Conservation (phyloP, 192 early-diverging fungal species). For the Podila clonocystis region DNA sequence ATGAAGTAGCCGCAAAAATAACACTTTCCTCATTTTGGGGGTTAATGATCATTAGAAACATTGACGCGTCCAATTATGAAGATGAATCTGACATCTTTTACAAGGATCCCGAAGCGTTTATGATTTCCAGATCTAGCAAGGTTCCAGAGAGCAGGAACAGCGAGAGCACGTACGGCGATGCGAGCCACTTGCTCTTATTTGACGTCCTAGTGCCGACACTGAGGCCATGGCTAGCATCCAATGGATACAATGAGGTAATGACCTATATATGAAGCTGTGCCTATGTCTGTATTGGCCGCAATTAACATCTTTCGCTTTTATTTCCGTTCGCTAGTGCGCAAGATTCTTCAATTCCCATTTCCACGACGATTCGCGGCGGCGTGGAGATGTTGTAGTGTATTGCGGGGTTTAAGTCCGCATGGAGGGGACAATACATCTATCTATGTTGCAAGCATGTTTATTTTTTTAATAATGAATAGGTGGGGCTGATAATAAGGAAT, state of each 20-base stretch:
- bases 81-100: slow-evolving; percentile 89
- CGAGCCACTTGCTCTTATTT: slow-evolving; percentile 82
- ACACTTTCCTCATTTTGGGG: no score
- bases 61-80: slow-evolving; percentile 50
- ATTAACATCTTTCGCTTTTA: neutral
- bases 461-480: neutral
- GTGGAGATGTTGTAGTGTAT: slow-evolving; percentile 86
- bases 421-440: neutral
- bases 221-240: slow-evolving; percentile 35
- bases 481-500: neutral
- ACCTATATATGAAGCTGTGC: no score
- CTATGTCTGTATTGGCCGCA: neutral
- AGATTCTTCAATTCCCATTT: slow-evolving; percentile 96
- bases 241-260: slow-evolving; percentile 66
- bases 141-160: neutral
- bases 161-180: slow-evolving; percentile 1
- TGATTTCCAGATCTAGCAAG: neutral
- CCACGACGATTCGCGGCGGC: slow-evolving; percentile 79
- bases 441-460: neutral
- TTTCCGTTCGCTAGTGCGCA: slow-evolving; percentile 58
- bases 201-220: slow-evolving; percentile 62
- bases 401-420: slow-evolving; percentile 40
- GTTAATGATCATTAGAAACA: slow-evolving; percentile 5
- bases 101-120: slow-evolving; percentile 68
- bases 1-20: neutral